phyloP scores from a whole-genome alignment of 768 basidiomycete genomes.

The Candolleomyces efflorescens region DNA sequence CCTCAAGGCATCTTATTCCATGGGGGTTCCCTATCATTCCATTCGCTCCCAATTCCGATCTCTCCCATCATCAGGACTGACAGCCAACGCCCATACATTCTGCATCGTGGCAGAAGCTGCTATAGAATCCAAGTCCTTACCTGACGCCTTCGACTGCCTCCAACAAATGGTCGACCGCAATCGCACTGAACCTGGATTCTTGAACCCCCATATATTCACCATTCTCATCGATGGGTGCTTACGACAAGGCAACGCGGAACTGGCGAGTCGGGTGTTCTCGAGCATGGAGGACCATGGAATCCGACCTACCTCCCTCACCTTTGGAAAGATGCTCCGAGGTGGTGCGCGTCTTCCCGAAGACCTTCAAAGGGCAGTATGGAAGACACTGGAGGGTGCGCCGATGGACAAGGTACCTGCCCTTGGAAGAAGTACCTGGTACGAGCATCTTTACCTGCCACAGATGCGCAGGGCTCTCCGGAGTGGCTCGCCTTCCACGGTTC shows the following conservation, averaged over 20 bases:
- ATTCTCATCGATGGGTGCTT: constrained; percentile 75
- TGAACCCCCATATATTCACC: constrained; percentile 62
- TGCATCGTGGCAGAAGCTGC: constrained; percentile 77
- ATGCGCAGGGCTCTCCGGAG: constrained; percentile 45
- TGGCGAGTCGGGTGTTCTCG: constrained; percentile 63
- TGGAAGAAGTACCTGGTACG: constrained; percentile 22
- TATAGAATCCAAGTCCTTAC: constrained; percentile 66
- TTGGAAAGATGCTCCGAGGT: constrained; percentile 58
- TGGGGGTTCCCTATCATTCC: constrained; percentile 73
- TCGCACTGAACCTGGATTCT: constrained; percentile 33
- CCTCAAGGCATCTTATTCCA: constrained; percentile 77
- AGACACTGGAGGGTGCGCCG: background rate
- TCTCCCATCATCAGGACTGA: constrained; percentile 51
- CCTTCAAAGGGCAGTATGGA: constrained; percentile 33
- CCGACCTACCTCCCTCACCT: constrained; percentile 64
- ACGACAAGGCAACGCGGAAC: constrained; percentile 41
- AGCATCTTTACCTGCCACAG: constrained; percentile 59
- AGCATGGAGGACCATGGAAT: constrained; percentile 68
- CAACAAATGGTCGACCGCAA: constrained; percentile 56
- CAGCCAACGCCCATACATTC: constrained; percentile 64
- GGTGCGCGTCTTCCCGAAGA: constrained; percentile 42
- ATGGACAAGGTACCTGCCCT: constrained; percentile 13
- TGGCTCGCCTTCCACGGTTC: constrained; percentile 46
- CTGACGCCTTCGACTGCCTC: constrained; percentile 62
- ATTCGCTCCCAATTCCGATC: background rate